These are phyloP conservation scores for Gonium pectorale DNA, from an alignment of 139 green algal genomes.

Conservation along the genomic window DNA sequence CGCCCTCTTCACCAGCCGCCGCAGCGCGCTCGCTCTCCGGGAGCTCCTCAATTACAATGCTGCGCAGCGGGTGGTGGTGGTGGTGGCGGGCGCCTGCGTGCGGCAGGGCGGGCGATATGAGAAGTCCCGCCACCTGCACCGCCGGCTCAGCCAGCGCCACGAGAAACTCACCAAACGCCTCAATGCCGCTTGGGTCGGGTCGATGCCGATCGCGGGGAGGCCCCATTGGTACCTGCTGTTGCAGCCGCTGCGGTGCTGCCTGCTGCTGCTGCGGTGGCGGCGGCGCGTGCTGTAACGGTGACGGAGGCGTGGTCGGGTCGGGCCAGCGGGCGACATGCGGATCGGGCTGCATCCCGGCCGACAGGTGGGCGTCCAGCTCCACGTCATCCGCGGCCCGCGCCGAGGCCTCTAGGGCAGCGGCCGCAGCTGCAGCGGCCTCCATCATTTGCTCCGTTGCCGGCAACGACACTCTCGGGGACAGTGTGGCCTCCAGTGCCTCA, in stretches of 20 bases:
- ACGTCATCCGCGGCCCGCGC: conserved; percentile 15
- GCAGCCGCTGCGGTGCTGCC: background rate
- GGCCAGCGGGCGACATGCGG: background rate
- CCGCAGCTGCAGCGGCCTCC: background rate
- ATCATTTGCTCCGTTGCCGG: no score
- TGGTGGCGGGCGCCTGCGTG: background rate
- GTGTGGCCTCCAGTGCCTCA: no score
- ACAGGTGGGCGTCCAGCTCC: conserved; percentile 14
- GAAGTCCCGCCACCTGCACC: background rate
- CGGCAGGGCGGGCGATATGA: background rate
- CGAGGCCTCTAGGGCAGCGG: background rate
- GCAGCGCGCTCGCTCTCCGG: no score
- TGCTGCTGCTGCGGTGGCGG: background rate
- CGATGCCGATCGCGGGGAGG: no score
- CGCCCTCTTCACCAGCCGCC: no score
- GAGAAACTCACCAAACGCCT: conserved; percentile 18
- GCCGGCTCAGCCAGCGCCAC: conserved; percentile 21
- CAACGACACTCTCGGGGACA: no score
- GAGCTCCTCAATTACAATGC: conserved; percentile 2
- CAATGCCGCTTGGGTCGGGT: no score
- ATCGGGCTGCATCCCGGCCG: background rate
- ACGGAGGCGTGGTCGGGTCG: conserved; percentile 7
- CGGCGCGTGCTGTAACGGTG: background rate
- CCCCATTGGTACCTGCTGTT: no score
- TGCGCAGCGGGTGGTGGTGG: background rate